phyloP scores from a whole-genome alignment of 257 asterid genomes.

The Prunella vulgaris region DNA sequence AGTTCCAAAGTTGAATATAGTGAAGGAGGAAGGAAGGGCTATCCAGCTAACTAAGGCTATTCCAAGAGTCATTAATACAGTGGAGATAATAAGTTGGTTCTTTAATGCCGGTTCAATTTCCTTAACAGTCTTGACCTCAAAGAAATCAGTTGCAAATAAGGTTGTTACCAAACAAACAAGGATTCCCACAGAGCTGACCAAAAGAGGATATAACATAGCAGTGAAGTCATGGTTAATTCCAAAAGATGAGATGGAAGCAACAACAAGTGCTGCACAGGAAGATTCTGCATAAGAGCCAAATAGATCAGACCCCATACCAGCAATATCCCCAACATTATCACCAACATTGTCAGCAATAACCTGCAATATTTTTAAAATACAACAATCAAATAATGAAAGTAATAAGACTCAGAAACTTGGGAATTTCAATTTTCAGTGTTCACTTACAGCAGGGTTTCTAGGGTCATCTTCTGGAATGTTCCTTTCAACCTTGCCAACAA shows the following conservation, averaged over 20 bases:
- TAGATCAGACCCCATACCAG: conserved; percentile 62
- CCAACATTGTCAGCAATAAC: conserved; percentile 69
- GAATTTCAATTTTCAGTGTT: neutral
- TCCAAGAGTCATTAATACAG: conserved; percentile 46
- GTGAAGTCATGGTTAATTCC: conserved; percentile 45
- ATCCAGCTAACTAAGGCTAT: conserved; percentile 42
- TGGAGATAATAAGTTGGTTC: conserved; percentile 54
- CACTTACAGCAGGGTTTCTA: conserved; percentile 43
- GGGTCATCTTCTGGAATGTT: conserved; percentile 53
- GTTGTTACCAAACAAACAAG: conserved; percentile 51
- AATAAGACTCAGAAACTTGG: neutral
- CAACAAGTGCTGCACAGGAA: conserved; percentile 58
- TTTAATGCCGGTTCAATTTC: conserved; percentile 56
- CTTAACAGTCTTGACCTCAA: conserved; percentile 37
- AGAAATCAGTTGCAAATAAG: conserved; percentile 43
- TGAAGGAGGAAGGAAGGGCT: conserved; percentile 48
- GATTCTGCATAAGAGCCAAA: conserved; percentile 64
- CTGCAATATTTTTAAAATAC: conserved; percentile 26
- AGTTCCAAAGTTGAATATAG: conserved; percentile 42
- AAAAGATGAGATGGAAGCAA: conserved; percentile 57
- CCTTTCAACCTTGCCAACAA: conserved; percentile 46
- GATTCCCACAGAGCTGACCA: conserved; percentile 48
- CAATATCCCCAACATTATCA: conserved; percentile 64
- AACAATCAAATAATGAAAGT: neutral
- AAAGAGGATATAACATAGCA: conserved; percentile 52